Conservation (phyloP, 2,329 filamentous ascomycete species). For the Stagonosporopsis chrysanthemi region DNA sequence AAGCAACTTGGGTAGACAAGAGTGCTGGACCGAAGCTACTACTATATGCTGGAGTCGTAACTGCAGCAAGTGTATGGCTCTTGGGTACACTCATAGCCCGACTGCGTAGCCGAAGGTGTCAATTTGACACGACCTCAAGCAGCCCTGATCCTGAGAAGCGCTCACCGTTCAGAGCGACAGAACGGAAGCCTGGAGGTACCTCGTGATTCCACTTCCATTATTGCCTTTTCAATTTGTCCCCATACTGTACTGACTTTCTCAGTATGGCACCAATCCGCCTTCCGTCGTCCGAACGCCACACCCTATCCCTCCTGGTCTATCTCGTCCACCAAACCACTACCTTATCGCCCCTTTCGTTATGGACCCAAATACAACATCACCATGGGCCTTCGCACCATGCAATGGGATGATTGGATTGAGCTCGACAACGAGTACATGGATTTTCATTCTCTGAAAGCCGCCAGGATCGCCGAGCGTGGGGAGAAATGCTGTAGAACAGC, state of each 20-base stretch:
- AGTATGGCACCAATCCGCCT: slow-evolving; percentile 66
- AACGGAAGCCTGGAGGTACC: slow-evolving; percentile 58
- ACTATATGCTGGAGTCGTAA: background rate
- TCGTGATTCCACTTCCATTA: background rate
- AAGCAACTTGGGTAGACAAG: background rate
- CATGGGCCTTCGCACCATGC: slow-evolving; percentile 76
- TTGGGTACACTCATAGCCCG: slow-evolving; percentile 32
- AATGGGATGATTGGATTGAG: slow-evolving; percentile 81
- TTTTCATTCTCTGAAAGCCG: slow-evolving; percentile 75
- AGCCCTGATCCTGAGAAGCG: slow-evolving; percentile 59
- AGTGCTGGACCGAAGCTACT: background rate
- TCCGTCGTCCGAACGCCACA: slow-evolving; percentile 64
- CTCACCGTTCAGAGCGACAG: slow-evolving; percentile 43
- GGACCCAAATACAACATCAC: slow-evolving; percentile 79
- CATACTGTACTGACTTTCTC: background rate
- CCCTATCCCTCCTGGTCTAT: slow-evolving; percentile 76
- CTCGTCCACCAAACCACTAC: slow-evolving; percentile 72
- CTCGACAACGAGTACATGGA: slow-evolving; percentile 79
- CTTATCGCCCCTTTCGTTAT: slow-evolving; percentile 80
- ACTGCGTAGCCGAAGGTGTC: slow-evolving; percentile 31
- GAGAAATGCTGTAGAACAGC: slow-evolving; percentile 72
- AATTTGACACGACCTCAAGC: slow-evolving; percentile 23
- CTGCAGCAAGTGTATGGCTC: background rate
- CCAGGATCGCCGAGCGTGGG: slow-evolving; percentile 71
- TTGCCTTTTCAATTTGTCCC: background rate